A percentile compares a stretch with the other conserved stretches of the same genome.
Evolutionary conservation across 1,139 yeast genomes (phyloP).

Genomic region (Arxiozyma heterogenica): DNA sequence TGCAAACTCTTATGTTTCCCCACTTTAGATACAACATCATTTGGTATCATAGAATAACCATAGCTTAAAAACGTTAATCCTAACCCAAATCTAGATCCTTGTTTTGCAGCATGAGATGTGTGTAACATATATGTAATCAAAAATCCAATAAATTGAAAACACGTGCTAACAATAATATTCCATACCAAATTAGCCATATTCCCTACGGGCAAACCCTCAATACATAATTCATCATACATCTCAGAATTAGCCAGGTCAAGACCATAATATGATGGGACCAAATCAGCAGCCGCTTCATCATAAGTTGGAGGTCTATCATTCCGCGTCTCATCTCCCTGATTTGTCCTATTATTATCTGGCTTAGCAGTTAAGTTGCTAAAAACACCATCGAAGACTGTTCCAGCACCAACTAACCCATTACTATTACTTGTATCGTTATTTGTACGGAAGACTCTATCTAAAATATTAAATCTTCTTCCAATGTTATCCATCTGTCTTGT

Average conservation of each 20-base stretch:
- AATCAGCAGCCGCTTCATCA: slow-evolving; percentile 91
- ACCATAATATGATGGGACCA: slow-evolving; percentile 97
- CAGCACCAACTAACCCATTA: slow-evolving; percentile 15
- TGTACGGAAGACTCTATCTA: slow-evolving; percentile 31
- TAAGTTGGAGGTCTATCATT: slow-evolving; percentile 81
- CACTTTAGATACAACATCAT: slow-evolving; percentile 31
- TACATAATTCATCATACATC: slow-evolving; percentile 79
- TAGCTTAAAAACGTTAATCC: slow-evolving; percentile 76
- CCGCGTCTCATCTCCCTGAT: slow-evolving; percentile 16
- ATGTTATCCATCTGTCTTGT: slow-evolving; percentile 19
- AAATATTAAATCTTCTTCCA: slow-evolving; percentile 31
- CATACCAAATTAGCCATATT: slow-evolving; percentile 77
- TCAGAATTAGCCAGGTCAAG: slow-evolving; percentile 62
- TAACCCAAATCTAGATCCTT: slow-evolving; percentile 88
- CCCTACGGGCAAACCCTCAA: slow-evolving; percentile 97
- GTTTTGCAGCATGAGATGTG: slow-evolving; percentile 95
- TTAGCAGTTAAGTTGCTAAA: slow-evolving; percentile 86
- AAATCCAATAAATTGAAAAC: slow-evolving; percentile 92
- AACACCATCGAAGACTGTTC: slow-evolving; percentile 63
- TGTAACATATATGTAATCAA: slow-evolving; percentile 81
- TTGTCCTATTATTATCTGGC: slow-evolving; percentile 39
- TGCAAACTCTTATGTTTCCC: slow-evolving; percentile 31
- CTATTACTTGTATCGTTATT: slow-evolving; percentile 6
- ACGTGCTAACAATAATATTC: slow-evolving; percentile 80
- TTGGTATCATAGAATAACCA: slow-evolving; percentile 67